phyloP scores from a whole-genome alignment of 2,329 filamentous ascomycete species.

The Madurella mycetomatis region DNA sequence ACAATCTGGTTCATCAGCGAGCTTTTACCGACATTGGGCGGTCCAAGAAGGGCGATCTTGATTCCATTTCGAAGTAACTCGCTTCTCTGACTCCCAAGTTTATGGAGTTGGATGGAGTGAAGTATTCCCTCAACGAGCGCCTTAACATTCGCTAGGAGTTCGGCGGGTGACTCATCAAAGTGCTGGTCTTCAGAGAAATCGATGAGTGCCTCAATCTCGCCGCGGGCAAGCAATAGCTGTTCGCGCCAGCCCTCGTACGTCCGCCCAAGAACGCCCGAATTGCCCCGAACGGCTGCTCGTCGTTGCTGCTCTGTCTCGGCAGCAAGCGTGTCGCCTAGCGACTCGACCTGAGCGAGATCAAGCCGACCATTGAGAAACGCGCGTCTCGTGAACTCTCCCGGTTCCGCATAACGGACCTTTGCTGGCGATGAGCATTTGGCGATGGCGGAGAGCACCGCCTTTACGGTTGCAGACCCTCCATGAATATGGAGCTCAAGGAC shows the following conservation, averaged over 20 bases:
- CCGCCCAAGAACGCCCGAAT: constrained; percentile 62
- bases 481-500: constrained; percentile 93
- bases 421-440: constrained; percentile 41
- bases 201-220: constrained; percentile 90
- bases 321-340: constrained; percentile 57
- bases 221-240: constrained; percentile 72
- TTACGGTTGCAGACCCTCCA: constrained; percentile 82
- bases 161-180: constrained; percentile 79
- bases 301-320: constrained; percentile 91
- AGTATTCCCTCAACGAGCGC: constrained; percentile 59
- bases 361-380: constrained; percentile 85
- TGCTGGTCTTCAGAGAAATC: constrained; percentile 98
- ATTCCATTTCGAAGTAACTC: constrained; percentile 85
- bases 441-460: constrained; percentile 77
- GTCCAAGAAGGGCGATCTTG: constrained; percentile 77
- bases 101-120: constrained; percentile 61
- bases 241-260: constrained; percentile 82
- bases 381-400: constrained; percentile 90
- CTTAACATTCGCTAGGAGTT: constrained; percentile 67
- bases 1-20: constrained; percentile 87
- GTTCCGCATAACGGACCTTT: constrained; percentile 78
- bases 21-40: constrained; percentile 93
- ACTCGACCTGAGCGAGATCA: constrained; percentile 77
- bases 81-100: constrained; percentile 71
- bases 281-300: constrained; percentile 74